A percentile compares a stretch with the other conserved stretches of the same genome.
Evolutionary conservation across 2,329 filamentous ascomycete species (phyloP).

Genomic region (Aureobasidium sp.): DNA sequence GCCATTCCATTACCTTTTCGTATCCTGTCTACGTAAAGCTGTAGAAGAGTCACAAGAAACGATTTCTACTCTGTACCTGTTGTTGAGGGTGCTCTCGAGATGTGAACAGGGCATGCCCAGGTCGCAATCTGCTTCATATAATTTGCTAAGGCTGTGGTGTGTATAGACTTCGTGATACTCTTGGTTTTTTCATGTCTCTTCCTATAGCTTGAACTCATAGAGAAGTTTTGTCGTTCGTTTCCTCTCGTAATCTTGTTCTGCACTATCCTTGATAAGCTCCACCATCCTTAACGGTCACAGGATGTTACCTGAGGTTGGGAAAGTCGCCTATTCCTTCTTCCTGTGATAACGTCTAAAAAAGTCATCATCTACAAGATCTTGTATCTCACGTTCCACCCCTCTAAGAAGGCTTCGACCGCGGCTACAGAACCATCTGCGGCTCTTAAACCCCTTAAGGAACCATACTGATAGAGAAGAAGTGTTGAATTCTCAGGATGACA

Average conservation of each 20-base stretch:
- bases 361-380: neutral
- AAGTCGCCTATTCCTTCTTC: neutral
- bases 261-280: neutral
- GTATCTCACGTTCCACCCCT: neutral
- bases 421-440: neutral
- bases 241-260: neutral
- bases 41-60: neutral
- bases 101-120: neutral
- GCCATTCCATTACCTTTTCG: neutral
- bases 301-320: neutral
- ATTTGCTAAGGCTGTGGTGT: neutral
- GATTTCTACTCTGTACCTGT: neutral
- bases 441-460: neutral
- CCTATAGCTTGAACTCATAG: neutral
- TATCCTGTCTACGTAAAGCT: neutral
- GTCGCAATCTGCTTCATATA: slow-evolving; percentile 4
- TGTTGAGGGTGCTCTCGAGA: neutral
- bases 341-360: neutral
- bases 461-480: neutral
- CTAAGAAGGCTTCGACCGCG: neutral
- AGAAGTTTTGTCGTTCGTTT: neutral
- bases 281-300: neutral
- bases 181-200: neutral
- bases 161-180: neutral
- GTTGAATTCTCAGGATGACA: neutral